Evolutionary conservation across 352 stramenopile genomes (phyloP).

Genomic region (Sclerospora graminicola): DNA sequence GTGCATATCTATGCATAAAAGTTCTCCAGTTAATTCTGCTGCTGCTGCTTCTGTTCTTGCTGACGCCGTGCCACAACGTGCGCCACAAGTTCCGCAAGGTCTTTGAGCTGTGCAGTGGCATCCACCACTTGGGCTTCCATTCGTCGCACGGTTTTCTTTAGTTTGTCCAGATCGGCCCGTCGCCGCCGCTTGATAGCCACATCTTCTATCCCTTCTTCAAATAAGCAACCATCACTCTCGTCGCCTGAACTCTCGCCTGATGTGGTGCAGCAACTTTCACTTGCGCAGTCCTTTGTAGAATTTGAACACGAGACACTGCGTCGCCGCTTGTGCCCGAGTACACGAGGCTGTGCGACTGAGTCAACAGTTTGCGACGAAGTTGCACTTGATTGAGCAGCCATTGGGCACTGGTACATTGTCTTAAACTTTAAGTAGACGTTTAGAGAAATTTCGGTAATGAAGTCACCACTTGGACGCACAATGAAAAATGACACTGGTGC

Average conservation of each 20-base stretch:
- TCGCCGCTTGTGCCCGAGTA: constrained; percentile 19
- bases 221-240: constrained; percentile 12
- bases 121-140: constrained; percentile 36
- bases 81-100: constrained; percentile 34
- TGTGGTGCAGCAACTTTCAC: constrained; percentile 14
- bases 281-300: not conserved
- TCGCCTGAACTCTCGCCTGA: constrained; percentile 26
- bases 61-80: constrained; percentile 28
- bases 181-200: constrained; percentile 23
- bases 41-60: constrained; percentile 5
- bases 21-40: too few relatives aligned
- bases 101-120: constrained; percentile 30
- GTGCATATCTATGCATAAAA: constrained; percentile 8
- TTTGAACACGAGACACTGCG: constrained; percentile 4
- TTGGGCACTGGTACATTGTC: constrained; percentile 5
- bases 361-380: not conserved
- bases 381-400: not conserved
- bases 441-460: not conserved
- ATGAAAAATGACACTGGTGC: constrained; percentile 18
- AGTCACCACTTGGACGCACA: constrained; percentile 7
- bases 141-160: constrained; percentile 27
- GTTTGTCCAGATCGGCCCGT: constrained; percentile 13
- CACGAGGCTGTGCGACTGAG: not conserved
- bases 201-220: constrained; percentile 2
- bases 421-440: constrained; percentile 1